These are phyloP conservation scores for Meyerozyma smithsonii DNA, from an alignment of 1,139 yeast species.

Conservation along the genomic window DNA sequence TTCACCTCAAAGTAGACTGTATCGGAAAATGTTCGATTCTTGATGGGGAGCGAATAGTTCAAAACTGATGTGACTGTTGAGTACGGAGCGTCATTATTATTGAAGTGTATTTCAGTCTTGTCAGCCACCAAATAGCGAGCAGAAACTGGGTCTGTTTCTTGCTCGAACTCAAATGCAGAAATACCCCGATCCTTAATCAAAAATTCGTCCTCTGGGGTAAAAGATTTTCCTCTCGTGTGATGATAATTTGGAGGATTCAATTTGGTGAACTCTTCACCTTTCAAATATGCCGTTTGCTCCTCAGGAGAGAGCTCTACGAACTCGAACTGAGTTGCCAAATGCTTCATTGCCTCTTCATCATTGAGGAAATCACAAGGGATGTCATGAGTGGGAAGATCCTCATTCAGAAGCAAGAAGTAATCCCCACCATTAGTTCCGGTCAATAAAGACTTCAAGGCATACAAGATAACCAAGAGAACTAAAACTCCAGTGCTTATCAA, in stretches of 20 bases:
- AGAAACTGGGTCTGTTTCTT: conserved; percentile 17
- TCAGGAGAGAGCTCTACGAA: conserved; percentile 38
- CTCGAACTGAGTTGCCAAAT: conserved; percentile 35
- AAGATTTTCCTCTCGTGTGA: conserved; percentile 31
- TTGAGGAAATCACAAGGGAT: conserved; percentile 38
- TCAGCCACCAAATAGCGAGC: conserved; percentile 52
- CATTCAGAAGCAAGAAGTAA: conserved; percentile 11
- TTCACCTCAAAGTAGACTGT: conserved; percentile 70
- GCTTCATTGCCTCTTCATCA: conserved; percentile 36
- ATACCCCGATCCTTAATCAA: conserved; percentile 38
- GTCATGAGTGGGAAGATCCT: conserved; percentile 11
- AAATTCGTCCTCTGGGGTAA: conserved; percentile 24
- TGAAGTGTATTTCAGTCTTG: conserved; percentile 55
- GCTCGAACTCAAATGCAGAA: conserved; percentile 38
- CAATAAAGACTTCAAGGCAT: conserved; percentile 5
- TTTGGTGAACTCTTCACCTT: conserved; percentile 32
- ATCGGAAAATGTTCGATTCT: conserved; percentile 50
- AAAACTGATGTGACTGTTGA: conserved; percentile 45
- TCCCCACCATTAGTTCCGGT: conserved; percentile 6
- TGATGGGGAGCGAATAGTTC: conserved; percentile 61
- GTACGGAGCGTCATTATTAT: conserved; percentile 37
- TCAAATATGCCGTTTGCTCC: conserved; percentile 34
- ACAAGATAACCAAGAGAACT: conserved; percentile 4
- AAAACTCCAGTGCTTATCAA: conserved; percentile 5
- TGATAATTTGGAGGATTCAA: conserved; percentile 29